phyloP scores from a whole-genome alignment of 1,284 basidiomycete species.

The Sanghuangporus sanghuang region DNA sequence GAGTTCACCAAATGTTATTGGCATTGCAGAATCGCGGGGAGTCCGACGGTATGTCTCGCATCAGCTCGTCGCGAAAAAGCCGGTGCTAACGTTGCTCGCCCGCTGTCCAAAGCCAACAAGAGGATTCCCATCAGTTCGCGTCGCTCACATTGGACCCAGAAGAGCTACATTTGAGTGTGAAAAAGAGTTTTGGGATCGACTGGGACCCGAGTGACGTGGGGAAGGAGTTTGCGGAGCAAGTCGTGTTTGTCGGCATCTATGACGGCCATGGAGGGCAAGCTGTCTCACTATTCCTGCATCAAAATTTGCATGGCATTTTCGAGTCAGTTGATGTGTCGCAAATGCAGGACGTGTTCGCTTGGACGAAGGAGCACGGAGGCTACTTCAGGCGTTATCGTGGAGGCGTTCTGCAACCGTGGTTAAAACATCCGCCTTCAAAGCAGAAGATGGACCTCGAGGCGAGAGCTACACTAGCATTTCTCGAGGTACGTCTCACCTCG shows the following conservation, averaged over 20 bases:
- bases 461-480: constrained; percentile 79
- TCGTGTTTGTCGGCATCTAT: constrained; percentile 82
- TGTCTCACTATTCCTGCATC: constrained; percentile 71
- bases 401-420: constrained; percentile 70
- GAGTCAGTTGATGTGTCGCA: constrained; percentile 66
- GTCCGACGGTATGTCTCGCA: constrained; percentile 6
- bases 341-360: constrained; percentile 70
- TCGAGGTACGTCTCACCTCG: constrained; percentile 55
- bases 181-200: constrained; percentile 54
- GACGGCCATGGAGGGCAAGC: constrained; percentile 84
- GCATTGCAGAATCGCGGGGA: constrained; percentile 16
- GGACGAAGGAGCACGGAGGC: constrained; percentile 75
- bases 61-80: background rate
- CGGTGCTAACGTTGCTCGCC: constrained; percentile 1
- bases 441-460: constrained; percentile 74
- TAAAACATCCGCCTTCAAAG: constrained; percentile 36
- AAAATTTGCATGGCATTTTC: constrained; percentile 75
- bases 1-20: constrained; percentile 15
- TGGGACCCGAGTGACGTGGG: constrained; percentile 67
- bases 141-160: constrained; percentile 69
- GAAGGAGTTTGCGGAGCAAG: constrained; percentile 65
- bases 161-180: constrained; percentile 63
- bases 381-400: constrained; percentile 88
- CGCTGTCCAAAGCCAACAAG: constrained; percentile 52
- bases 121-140: constrained; percentile 77